Conservation (phyloP, 2,329 filamentous ascomycete genomes). For the Elsinoe ampelina region DNA sequence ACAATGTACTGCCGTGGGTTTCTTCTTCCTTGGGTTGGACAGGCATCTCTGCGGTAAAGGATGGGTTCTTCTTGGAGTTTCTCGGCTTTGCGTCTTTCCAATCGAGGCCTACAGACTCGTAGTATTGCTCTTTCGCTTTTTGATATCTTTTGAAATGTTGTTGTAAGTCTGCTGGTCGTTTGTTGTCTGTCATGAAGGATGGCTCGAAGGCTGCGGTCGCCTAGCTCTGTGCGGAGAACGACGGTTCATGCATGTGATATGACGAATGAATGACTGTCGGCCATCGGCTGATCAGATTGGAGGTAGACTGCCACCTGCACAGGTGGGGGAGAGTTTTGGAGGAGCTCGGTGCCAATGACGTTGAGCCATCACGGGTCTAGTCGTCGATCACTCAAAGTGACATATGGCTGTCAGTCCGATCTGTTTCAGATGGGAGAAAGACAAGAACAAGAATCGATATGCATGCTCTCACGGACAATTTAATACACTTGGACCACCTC, state of each 20-base stretch:
- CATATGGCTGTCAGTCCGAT: neutral
- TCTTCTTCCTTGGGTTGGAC: constrained; percentile 34
- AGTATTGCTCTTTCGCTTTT: neutral
- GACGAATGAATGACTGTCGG: neutral
- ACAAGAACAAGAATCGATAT: no score
- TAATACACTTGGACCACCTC: no score
- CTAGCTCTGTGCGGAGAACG: neutral
- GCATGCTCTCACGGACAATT: no score
- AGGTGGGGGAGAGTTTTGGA: neutral
- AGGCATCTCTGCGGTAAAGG: constrained; percentile 28
- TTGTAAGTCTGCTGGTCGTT: neutral
- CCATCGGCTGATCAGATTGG: neutral
- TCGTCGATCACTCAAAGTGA: constrained; percentile 3
- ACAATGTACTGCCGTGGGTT: constrained; percentile 30
- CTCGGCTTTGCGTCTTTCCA: neutral
- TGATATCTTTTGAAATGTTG: neutral
- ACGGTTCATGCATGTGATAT: neutral
- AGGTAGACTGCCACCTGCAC: neutral
- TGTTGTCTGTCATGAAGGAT: neutral
- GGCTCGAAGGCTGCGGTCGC: neutral
- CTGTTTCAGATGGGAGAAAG: neutral
- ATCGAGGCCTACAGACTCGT: neutral
- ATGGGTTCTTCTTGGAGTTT: neutral
- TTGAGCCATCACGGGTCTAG: neutral
- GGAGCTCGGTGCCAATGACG: neutral